Evolutionary conservation across 2,329 filamentous ascomycete genomes (phyloP), one percentile per base, ranked within the genome.

Genomic region (Alternaria alternata): DNA sequence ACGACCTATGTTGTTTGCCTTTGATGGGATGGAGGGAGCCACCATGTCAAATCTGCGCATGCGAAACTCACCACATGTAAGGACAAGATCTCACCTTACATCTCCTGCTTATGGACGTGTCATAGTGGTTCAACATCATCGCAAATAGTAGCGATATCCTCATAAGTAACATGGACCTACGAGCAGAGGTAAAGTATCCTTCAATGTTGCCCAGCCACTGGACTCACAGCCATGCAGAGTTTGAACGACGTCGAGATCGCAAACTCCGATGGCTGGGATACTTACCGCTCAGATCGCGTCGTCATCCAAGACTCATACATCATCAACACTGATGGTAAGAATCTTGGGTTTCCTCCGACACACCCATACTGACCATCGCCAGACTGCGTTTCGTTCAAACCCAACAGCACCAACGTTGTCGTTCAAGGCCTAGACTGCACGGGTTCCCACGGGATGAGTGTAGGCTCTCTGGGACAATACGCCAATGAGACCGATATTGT

Each of bases 391-490:
- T 87, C 87, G 2, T 90, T 91, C 82, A 68, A 91, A 74, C 88
- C 88, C 22, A 91, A 91, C 72, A 87, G 83, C 65, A 90, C 87
- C 41, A 83, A 89, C 61, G 84, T 91, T 4, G 74, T 91, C 4
- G 83, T 91, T 7, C 87, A 91, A 70, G 86, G 87, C 59, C 76
- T 90, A n/a, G 79, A 80, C 60, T 91, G 89, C 77, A 87, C 87
- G 68, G 87, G 87, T 38, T 89, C 87, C 0, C 89, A 91, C 67
- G 89, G 89, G 42, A 90, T 91, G 62, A 88, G 86, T 5, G 87
- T 91, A 20, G 89, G 89, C 9, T 89, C 87, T 0, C 80, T 91
- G 0, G 88, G 88, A 9, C 88, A 91, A 72, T 90, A 91, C 68
- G 71, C 78, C n/a, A 82, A 80, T 9, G 81, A 86, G 61, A 83